Evolutionary conservation across 805 yeast genomes (phyloP).

Genomic region (Suhomyces vadensis): DNA sequence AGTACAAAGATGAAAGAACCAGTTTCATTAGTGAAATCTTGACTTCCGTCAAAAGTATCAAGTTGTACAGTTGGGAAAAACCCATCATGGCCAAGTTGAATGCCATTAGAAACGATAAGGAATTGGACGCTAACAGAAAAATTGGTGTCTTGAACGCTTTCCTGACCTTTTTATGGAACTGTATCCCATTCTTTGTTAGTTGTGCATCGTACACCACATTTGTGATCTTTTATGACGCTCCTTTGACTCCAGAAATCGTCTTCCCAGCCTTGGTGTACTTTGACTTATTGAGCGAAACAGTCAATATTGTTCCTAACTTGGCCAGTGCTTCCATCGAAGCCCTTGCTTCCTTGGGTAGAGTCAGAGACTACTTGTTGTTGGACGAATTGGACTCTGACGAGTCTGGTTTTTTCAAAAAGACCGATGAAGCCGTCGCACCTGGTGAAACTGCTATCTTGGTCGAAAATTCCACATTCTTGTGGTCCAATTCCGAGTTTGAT

Average conservation of each 20-base stretch:
- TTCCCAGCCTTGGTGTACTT: slow-evolving; percentile 45
- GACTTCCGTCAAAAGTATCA: slow-evolving; percentile 38
- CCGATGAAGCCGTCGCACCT: slow-evolving; percentile 14
- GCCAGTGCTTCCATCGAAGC: slow-evolving; percentile 31
- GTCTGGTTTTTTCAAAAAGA: slow-evolving; percentile 14
- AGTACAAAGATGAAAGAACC: slow-evolving; percentile 38
- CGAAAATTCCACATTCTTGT: slow-evolving; percentile 34
- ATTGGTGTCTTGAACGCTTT: slow-evolving; percentile 37
- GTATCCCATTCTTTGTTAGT: slow-evolving; percentile 39
- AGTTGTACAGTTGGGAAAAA: slow-evolving; percentile 44
- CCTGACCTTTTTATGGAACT: slow-evolving; percentile 36
- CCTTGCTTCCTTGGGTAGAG: slow-evolving; percentile 34
- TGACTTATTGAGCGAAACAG: slow-evolving; percentile 36
- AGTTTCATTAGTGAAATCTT: slow-evolving; percentile 40
- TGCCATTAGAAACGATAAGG: slow-evolving; percentile 37
- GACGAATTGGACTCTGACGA: slow-evolving; percentile 34
- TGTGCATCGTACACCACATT: slow-evolving; percentile 34
- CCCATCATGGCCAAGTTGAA: slow-evolving; percentile 38
- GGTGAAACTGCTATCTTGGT: slow-evolving; percentile 28
- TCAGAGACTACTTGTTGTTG: slow-evolving; percentile 31
- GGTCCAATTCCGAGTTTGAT: slow-evolving; percentile 21
- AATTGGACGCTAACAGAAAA: slow-evolving; percentile 27
- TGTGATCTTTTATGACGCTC: slow-evolving; percentile 22
- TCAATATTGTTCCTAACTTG: slow-evolving; percentile 33
- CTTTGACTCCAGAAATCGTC: slow-evolving; percentile 37